Conservation (phyloP, 257 asterid genomes). For the Nicotiana undulata region DNA sequence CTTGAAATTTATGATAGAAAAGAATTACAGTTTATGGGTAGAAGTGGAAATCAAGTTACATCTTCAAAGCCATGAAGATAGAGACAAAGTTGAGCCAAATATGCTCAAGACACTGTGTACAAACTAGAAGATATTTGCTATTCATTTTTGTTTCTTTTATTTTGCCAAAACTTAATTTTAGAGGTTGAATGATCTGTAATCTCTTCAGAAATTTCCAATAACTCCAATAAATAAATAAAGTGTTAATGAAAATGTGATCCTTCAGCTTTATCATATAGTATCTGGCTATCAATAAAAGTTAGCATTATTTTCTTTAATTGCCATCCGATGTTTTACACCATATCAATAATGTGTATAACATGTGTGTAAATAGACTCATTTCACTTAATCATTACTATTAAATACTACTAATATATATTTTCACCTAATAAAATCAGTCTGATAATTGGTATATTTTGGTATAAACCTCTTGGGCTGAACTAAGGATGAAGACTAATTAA, state of each 20-base stretch:
- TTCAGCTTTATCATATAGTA: neutral
- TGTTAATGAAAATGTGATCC: neutral
- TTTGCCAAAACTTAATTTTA: neutral
- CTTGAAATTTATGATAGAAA: conserved; percentile 7
- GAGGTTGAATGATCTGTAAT: neutral
- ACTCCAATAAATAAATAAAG: neutral
- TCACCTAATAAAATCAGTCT: too few relatives aligned
- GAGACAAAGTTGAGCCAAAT: neutral
- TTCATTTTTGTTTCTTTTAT: neutral
- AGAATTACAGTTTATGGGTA: neutral
- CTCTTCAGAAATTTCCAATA: neutral
- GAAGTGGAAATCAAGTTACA: neutral
- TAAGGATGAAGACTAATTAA: too few relatives aligned
- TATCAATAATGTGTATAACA: too few relatives aligned
- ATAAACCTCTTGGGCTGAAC: too few relatives aligned
- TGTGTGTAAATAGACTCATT: too few relatives aligned
- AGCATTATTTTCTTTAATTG: neutral
- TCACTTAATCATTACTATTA: too few relatives aligned
- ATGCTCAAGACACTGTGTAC: neutral
- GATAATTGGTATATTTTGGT: too few relatives aligned
- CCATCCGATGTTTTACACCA: neutral
- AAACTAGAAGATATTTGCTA: neutral
- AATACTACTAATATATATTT: too few relatives aligned
- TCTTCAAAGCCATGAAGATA: neutral
- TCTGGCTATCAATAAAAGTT: neutral